Conservation (phyloP, 352 stramenopile genomes). For the Phytophthora megakarya region DNA sequence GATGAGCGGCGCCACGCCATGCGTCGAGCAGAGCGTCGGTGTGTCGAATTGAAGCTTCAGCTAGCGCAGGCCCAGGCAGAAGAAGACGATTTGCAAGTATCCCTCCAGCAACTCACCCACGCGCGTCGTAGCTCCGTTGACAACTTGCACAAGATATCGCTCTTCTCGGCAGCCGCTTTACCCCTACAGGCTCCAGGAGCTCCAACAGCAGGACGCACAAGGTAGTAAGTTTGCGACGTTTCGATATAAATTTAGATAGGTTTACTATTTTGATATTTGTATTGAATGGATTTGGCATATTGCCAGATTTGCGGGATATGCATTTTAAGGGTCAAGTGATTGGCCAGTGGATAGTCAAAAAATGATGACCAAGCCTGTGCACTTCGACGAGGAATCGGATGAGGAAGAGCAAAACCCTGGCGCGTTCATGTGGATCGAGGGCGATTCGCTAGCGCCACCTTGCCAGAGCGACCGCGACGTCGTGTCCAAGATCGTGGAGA, state of each 20-base stretch:
- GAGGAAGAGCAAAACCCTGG: slow-evolving; percentile 52
- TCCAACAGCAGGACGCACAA: slow-evolving; percentile 19
- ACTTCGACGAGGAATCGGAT: slow-evolving; percentile 37
- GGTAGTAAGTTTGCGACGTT: slow-evolving; percentile 11
- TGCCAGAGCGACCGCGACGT: slow-evolving; percentile 65
- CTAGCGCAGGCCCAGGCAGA: slow-evolving; percentile 63
- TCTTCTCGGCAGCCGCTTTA: slow-evolving; percentile 45
- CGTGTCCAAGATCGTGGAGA: slow-evolving; percentile 59
- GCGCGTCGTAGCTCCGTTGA: slow-evolving; percentile 52
- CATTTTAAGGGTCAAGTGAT: too few species aligned
- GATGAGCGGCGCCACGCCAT: slow-evolving; percentile 66
- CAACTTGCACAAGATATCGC: slow-evolving; percentile 65
- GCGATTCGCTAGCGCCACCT: slow-evolving; percentile 60
- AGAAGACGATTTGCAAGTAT: slow-evolving; percentile 67
- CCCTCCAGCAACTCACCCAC: slow-evolving; percentile 51
- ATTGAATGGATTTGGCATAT: too few species aligned
- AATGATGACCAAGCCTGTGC: slow-evolving; percentile 34
- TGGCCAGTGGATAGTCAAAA: too few species aligned
- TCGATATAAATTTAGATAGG: slow-evolving; percentile 17
- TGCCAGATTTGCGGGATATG: too few species aligned
- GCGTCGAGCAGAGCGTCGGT: slow-evolving; percentile 66
- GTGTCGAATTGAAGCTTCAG: slow-evolving; percentile 61
- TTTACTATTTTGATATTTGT: not conserved
- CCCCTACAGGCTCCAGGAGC: slow-evolving; percentile 30
- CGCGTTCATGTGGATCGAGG: slow-evolving; percentile 69